Evolutionary conservation across 192 early-diverging fungal genomes (phyloP).

Genomic region (Coemansia sp.): DNA sequence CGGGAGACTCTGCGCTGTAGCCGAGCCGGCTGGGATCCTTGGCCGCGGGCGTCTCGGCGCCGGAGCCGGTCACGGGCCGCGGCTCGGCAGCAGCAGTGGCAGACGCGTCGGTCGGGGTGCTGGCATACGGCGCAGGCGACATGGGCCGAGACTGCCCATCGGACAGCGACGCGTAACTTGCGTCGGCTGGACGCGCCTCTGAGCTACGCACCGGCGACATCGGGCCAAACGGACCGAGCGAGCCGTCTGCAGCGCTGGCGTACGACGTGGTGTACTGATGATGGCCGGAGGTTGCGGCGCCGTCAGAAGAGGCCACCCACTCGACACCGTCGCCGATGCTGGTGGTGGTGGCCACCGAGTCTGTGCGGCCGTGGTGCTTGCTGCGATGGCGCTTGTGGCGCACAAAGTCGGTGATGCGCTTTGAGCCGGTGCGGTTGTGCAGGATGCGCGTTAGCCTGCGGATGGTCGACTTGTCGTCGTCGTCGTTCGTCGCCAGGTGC

Average conservation of each 20-base stretch:
- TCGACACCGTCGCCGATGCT: conserved; percentile 42
- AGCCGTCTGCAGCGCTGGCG: conserved; percentile 11
- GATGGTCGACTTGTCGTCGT: conserved; percentile 47
- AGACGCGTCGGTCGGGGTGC: not conserved
- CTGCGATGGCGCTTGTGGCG: conserved; percentile 50
- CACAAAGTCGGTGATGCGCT: conserved; percentile 37
- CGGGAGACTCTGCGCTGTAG: conserved; percentile 68
- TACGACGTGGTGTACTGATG: conserved; percentile 27
- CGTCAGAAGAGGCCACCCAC: conserved; percentile 33
- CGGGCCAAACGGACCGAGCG: conserved; percentile 1
- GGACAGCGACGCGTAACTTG: conserved; percentile 5
- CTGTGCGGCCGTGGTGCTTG: conserved; percentile 46
- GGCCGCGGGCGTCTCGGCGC: not conserved
- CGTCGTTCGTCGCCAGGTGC: conserved; percentile 32
- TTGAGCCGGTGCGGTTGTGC: conserved; percentile 37
- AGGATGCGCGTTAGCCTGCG: conserved; percentile 31
- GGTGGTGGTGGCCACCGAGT: conserved; percentile 32
- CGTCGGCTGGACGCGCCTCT: not conserved
- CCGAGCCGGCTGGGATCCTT: conserved; percentile 35
- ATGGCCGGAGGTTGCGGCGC: conserved; percentile 12
- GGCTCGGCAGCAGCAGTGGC: not conserved
- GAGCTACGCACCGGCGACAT: conserved; percentile 13
- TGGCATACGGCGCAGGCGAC: not conserved
- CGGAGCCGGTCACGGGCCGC: not conserved
- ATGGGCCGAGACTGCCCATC: not conserved